Percentiles rank a stretch among this genome's conserved stretches.
Conservation (phyloP, 1,284 basidiomycete species). For the Leccinum subrobustum region DNA sequence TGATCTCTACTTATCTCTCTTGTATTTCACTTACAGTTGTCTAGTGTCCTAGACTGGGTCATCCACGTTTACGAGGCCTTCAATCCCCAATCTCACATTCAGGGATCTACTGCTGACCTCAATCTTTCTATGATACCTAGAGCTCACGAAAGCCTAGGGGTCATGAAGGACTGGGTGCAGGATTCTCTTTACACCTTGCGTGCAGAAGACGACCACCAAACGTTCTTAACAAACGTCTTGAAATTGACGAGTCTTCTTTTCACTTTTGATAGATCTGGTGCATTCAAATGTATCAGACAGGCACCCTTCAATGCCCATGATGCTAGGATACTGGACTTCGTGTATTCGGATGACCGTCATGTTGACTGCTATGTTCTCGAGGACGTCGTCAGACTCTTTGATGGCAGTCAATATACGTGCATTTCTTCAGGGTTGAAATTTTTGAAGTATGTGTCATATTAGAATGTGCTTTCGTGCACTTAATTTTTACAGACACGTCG, state of each 20-base stretch:
- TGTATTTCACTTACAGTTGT: not conserved
- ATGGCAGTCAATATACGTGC: slow-evolving; percentile 11
- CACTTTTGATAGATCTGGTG: slow-evolving; percentile 28
- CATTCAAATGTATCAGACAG: slow-evolving; percentile 21
- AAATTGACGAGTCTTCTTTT: slow-evolving; percentile 32
- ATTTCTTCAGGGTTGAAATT: slow-evolving; percentile 33
- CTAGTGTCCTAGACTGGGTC: slow-evolving; percentile 33
- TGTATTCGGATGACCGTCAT: slow-evolving; percentile 22
- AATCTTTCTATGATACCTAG: slow-evolving; percentile 37
- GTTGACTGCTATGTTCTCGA: slow-evolving; percentile 36
- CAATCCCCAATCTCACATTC: slow-evolving; percentile 36
- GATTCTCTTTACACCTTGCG: slow-evolving; percentile 34
- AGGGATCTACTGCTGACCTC: slow-evolving; percentile 39
- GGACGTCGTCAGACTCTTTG: slow-evolving; percentile 32
- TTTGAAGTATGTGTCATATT: slow-evolving; percentile 15
- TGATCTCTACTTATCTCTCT: not conserved
- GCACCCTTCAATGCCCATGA: slow-evolving; percentile 6
- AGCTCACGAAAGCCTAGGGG: slow-evolving; percentile 32
- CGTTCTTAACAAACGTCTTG: slow-evolving; percentile 34
- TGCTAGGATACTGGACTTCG: not conserved
- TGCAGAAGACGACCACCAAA: slow-evolving; percentile 12
- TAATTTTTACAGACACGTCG: slow-evolving; percentile 38
- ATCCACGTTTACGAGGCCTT: slow-evolving; percentile 40
- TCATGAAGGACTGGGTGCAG: slow-evolving; percentile 42
- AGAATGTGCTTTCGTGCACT: not conserved